Conservation (phyloP, 371 early-diverging fungal species). For the Encephalitozoon hellem region DNA sequence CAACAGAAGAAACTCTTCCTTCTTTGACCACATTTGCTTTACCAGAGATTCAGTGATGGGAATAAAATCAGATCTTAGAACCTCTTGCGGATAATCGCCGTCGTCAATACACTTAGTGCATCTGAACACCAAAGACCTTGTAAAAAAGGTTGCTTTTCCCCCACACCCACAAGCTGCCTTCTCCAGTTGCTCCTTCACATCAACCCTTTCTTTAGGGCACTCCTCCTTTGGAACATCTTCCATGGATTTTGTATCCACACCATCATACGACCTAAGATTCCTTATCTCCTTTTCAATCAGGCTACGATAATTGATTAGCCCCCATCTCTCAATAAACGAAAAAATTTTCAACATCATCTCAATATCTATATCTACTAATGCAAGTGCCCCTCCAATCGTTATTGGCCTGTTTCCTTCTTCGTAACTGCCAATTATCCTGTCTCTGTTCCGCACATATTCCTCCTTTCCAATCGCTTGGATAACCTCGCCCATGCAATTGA, state of each 20-base stretch:
- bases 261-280: constrained; percentile 15
- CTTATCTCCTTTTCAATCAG: constrained; percentile 16
- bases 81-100: constrained; percentile 34
- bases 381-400: constrained; percentile 83
- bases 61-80: constrained; percentile 37
- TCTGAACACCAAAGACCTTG: constrained; percentile 25
- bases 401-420: neutral
- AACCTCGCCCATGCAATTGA: neutral
- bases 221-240: neutral
- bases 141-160: neutral
- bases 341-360: constrained; percentile 88
- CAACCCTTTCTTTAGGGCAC: neutral
- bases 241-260: neutral
- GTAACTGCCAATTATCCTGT: neutral
- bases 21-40: constrained; percentile 72
- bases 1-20: constrained; percentile 78
- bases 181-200: constrained; percentile 8
- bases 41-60: constrained; percentile 29
- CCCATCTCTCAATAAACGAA: constrained; percentile 95
- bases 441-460: neutral
- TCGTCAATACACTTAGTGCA: constrained; percentile 48
- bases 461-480: neutral
- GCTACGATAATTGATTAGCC: constrained; percentile 75
- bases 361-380: constrained; percentile 86
- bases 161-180: constrained; percentile 4